These are phyloP conservation scores for Pholiota molesta DNA, from an alignment of 768 basidiomycete genomes.

Conservation along the genomic window DNA sequence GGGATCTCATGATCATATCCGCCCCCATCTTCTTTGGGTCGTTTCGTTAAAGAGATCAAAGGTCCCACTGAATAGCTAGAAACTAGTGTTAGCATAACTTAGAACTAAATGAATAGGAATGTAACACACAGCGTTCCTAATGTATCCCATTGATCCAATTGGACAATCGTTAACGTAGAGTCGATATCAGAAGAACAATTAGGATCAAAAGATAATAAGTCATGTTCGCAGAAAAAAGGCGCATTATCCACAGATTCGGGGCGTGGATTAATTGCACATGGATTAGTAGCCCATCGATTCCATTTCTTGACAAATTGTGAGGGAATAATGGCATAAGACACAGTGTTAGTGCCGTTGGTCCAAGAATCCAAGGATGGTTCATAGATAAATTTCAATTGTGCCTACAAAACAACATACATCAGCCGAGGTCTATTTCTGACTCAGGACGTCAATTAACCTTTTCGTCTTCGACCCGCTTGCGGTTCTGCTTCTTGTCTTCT, in stretches of 20 bases:
- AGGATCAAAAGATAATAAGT: slow-evolving; percentile 65
- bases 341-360: slow-evolving; percentile 42
- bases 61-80: slow-evolving; percentile 62
- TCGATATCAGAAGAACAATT: slow-evolving; percentile 63
- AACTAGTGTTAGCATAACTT: slow-evolving; percentile 9
- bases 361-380: slow-evolving; percentile 36
- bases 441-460: slow-evolving; percentile 49
- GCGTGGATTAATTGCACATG: slow-evolving; percentile 48
- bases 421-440: slow-evolving; percentile 6
- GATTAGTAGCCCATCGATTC: slow-evolving; percentile 69
- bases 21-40: slow-evolving; percentile 29
- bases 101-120: slow-evolving; percentile 11
- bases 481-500: slow-evolving; percentile 63
- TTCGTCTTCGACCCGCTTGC: slow-evolving; percentile 75
- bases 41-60: slow-evolving; percentile 40
- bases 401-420: slow-evolving; percentile 39
- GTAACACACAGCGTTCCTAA: slow-evolving; percentile 57
- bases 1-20: slow-evolving; percentile 50
- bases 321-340: slow-evolving; percentile 61
- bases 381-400: slow-evolving; percentile 63
- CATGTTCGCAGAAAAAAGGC: slow-evolving; percentile 69
- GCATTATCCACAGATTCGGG: slow-evolving; percentile 68
- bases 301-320: slow-evolving; percentile 66
- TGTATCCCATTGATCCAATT: slow-evolving; percentile 65
- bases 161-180: slow-evolving; percentile 56